phyloP scores from a whole-genome alignment of 116 monocot genomes.

The Iris pallida region DNA sequence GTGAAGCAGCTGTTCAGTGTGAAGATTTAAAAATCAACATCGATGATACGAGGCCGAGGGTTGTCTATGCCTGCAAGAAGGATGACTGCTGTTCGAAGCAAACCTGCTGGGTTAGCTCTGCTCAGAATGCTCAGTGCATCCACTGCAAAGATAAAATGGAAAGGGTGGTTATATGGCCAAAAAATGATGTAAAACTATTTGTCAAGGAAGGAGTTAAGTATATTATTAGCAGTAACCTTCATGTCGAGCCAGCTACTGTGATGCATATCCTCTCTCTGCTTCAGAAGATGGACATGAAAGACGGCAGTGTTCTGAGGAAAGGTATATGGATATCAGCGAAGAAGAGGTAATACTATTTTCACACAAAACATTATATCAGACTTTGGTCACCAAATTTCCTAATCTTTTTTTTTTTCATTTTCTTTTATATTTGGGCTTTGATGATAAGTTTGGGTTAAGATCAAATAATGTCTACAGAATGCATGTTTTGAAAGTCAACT shows the following conservation, averaged over 20 bases:
- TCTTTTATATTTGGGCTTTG: no score
- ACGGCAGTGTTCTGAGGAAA: background rate
- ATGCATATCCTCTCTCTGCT: background rate
- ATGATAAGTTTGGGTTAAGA: no score
- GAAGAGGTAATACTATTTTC: background rate
- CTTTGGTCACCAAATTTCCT: no score
- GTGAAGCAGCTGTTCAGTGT: background rate
- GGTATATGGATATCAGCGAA: background rate
- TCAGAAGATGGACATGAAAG: background rate
- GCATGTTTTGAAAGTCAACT: no score
- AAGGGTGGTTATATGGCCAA: background rate
- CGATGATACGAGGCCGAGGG: background rate
- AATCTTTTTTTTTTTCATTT: no score
- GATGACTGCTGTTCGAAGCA: background rate
- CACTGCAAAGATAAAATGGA: conserved; percentile 12
- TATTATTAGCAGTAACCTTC: background rate
- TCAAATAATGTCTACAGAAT: no score
- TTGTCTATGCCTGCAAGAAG: background rate
- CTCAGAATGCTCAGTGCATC: background rate
- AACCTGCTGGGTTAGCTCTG: background rate
- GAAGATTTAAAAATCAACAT: conserved; percentile 1
- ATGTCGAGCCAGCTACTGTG: background rate
- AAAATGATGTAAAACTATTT: background rate
- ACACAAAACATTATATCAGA: no score
- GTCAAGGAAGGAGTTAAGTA: background rate